Evolutionary conservation across 371 early-diverging fungal species (phyloP), one percentile per base, ranked within the genome.

Genomic region (Lichtheimia hyalospora): DNA sequence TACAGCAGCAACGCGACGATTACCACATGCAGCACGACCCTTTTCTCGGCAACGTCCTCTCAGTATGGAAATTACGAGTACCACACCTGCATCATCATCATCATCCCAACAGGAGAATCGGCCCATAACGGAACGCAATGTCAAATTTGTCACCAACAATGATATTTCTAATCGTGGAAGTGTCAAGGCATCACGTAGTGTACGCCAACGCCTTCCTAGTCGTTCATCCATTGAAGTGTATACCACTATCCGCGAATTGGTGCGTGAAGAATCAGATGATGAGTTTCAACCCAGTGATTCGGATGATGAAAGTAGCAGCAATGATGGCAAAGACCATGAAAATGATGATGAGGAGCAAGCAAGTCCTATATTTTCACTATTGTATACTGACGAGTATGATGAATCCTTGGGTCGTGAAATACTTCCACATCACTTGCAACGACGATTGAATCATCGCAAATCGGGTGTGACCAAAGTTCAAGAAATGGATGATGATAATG

Each of bases 301-400:
- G 21, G 79, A 75, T 49, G 72, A 71, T 15, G 67, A 69, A 1
- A 77, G 74, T 27, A 21, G 60, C 18, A 52, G 56, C 3, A 60
- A 57, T 7, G 55, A 58, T 18, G 49, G 20, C 10, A 13, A 49
- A 24, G 1, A 28, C 1, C 49, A 40, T 18, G 68, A 61, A 16
- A 48, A 59, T 5, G 59, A 70, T 28, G 58, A 6, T 2, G n/a
- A 39, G 12, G 15, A 7, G 42, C 51, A n/a, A 42, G 20, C 23
- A 15, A 40, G 18, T 39, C 74, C 73, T 34, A 79, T 77, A 0
- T 84, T 87, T 55, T 84, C 84, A 8, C 48, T 87, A 43, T 77
- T 76, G n/a, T 66, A 71, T 40, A 84, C 83, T 0, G 88, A 87
- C 53, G 86, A 83, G 50, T 85, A 83, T 63, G 86, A 87, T 25